Conservation (phyloP, 106 monocot genomes). For the Dioscorea alata region DNA sequence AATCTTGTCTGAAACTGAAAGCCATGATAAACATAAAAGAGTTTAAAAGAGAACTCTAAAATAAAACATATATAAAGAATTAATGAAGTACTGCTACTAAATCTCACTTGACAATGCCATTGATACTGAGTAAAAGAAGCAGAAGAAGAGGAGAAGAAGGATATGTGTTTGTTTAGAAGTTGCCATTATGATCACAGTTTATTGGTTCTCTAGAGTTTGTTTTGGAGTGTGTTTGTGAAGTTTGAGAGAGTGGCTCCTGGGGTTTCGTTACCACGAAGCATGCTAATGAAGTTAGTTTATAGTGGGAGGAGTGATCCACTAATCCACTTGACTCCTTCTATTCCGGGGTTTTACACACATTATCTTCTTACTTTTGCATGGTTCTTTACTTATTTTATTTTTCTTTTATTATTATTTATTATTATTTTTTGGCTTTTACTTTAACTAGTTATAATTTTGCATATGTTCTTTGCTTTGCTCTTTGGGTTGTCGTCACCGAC, state of each 20-base stretch:
- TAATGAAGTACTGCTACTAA: background rate
- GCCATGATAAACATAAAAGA: too few species aligned
- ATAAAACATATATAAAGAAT: too few species aligned
- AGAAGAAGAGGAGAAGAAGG: conserved; percentile 10
- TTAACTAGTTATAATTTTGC: background rate
- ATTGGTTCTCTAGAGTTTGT: background rate
- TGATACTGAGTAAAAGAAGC: conserved; percentile 11
- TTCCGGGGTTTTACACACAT: background rate
- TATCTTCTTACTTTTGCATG: background rate
- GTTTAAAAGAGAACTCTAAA: too few species aligned
- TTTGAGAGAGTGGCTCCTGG: background rate
- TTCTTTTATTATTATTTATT: background rate
- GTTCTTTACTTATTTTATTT: background rate
- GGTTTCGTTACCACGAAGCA: background rate
- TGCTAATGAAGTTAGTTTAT: background rate
- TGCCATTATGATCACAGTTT: background rate
- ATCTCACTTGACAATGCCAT: conserved; percentile 8
- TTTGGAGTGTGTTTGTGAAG: background rate
- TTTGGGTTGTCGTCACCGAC: conserved; percentile 2
- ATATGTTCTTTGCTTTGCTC: conserved; percentile 9
- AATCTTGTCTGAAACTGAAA: conserved; percentile 11
- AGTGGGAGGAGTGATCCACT: background rate
- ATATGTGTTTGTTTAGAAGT: conserved; percentile 2
- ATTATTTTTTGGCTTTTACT: background rate
- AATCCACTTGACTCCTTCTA: too few species aligned